Conservation (phyloP, 1,139 yeast species). For the Zygosaccharomyces sapae region DNA sequence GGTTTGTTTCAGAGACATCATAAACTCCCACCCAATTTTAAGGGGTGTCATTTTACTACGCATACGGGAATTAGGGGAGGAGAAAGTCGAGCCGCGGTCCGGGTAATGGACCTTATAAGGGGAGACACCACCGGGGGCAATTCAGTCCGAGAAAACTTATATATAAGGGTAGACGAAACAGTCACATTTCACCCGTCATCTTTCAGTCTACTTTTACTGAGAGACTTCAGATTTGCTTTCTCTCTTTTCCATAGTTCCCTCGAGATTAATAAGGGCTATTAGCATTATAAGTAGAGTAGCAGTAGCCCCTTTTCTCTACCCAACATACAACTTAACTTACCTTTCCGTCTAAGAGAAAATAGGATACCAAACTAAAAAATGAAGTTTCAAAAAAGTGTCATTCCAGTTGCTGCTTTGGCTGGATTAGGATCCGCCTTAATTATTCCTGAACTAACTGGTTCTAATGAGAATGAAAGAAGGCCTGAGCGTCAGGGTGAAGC, state of each 20-base stretch:
- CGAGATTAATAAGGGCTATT: too few species aligned
- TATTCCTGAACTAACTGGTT: conserved; percentile 19
- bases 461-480: neutral
- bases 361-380: conserved; percentile 9
- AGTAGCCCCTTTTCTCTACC: too few species aligned
- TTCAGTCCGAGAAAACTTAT: neutral
- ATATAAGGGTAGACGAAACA: neutral
- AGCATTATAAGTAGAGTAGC: too few species aligned
- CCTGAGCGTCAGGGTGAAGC: neutral
- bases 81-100: conserved; percentile 2
- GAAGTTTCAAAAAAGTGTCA: conserved; percentile 20
- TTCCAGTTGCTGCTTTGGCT: conserved; percentile 23
- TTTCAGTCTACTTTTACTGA: neutral
- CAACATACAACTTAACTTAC: too few species aligned
- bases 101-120: conserved; percentile 1
- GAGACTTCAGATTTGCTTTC: neutral
- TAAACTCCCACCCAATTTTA: neutral
- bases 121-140: neutral
- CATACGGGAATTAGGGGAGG: neutral
- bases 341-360: too few species aligned
- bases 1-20: neutral
- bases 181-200: neutral
- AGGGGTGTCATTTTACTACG: neutral
- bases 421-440: conserved; percentile 22
- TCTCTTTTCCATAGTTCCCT: too few species aligned